Conservation (phyloP, 2,329 filamentous ascomycete genomes). For the Aspergillus quadricinctus region DNA sequence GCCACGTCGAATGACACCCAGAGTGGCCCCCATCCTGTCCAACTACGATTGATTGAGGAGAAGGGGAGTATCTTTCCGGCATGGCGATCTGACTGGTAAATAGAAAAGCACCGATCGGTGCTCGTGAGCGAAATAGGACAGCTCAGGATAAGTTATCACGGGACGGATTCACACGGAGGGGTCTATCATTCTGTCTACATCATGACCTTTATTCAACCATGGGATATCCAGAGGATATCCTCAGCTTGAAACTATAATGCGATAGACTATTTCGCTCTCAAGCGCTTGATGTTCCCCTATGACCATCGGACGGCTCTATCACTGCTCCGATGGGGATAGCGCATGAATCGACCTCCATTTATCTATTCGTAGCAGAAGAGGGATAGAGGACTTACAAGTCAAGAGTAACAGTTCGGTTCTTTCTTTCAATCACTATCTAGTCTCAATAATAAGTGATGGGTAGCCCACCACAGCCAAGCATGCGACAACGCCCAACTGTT, state of each 20-base stretch:
- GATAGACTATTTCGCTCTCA: neutral
- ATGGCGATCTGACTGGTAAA: slow-evolving; percentile 6
- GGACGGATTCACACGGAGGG: neutral
- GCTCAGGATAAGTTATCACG: neutral
- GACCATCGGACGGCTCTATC: neutral
- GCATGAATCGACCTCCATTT: neutral
- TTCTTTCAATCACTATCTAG: neutral
- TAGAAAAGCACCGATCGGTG: slow-evolving; percentile 1
- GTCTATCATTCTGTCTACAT: neutral
- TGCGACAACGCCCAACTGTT: slow-evolving; percentile 20
- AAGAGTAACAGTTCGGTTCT: neutral
- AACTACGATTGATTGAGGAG: slow-evolving; percentile 9
- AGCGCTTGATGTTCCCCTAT: neutral
- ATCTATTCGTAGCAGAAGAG: neutral
- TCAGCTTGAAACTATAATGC: neutral
- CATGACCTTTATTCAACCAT: neutral
- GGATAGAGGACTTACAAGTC: neutral
- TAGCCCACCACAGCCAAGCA: slow-evolving; percentile 4
- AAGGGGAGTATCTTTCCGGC: slow-evolving; percentile 5
- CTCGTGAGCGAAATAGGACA: neutral
- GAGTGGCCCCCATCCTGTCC: slow-evolving; percentile 11
- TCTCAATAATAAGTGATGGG: neutral
- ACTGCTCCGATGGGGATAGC: neutral
- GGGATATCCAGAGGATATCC: neutral
- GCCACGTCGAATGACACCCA: slow-evolving; percentile 29